A percentile compares a stretch with the other conserved stretches of the same genome.
phyloP scores from a whole-genome alignment of 1,139 yeast species.

The Kurtzmaniella quercitrusa region DNA sequence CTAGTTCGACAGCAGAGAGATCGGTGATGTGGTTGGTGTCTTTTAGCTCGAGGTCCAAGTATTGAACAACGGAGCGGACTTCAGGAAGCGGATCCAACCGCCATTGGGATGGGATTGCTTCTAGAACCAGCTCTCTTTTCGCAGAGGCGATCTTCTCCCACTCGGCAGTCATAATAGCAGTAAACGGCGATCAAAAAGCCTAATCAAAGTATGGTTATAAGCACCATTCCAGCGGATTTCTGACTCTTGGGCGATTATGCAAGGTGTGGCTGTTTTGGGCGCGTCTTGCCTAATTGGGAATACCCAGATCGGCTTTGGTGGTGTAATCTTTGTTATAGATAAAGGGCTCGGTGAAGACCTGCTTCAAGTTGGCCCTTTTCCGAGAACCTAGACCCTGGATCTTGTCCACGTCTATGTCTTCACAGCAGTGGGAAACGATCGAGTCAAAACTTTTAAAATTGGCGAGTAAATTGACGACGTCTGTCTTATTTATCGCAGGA shows the following conservation, averaged over 20 bases:
- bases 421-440: conserved; percentile 32
- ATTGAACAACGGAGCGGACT: conserved; percentile 24
- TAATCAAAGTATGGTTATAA: background rate
- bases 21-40: conserved; percentile 11
- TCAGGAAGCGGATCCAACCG: conserved; percentile 9
- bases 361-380: conserved; percentile 41
- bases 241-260: too few species aligned
- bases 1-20: conserved; percentile 4
- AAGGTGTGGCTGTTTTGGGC: background rate
- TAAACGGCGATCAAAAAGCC: background rate
- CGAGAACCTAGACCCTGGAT: conserved; percentile 56
- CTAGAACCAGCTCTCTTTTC: conserved; percentile 13
- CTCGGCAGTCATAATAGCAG: conserved; percentile 1
- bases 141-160: conserved; percentile 15
- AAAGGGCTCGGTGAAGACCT: conserved; percentile 52
- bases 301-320: background rate
- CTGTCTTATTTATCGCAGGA: conserved; percentile 55
- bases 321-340: conserved; percentile 34
- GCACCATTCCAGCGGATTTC: too few species aligned
- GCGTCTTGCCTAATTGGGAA: background rate
- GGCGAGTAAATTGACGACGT: conserved; percentile 50
- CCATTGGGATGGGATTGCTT: conserved; percentile 24
- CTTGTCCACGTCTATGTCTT: conserved; percentile 24
- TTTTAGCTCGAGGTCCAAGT: conserved; percentile 21
- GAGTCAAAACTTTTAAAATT: conserved; percentile 49